Percentiles rank a stretch among this genome's conserved stretches.
Evolutionary conservation across 2,329 filamentous ascomycete species (phyloP).

Genomic region (Pseudocercospora macadamiae): DNA sequence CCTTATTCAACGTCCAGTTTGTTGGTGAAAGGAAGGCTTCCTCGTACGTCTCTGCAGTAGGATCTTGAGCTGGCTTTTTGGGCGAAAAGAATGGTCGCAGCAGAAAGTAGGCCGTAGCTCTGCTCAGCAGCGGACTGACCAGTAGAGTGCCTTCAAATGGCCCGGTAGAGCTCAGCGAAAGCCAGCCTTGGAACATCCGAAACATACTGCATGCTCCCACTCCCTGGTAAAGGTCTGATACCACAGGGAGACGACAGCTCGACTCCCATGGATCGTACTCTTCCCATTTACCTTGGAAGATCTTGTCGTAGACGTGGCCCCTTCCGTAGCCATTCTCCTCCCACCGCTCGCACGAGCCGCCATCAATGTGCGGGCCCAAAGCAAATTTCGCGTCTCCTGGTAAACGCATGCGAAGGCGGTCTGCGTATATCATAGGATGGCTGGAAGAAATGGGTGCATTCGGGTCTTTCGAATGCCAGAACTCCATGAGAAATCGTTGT

Average conservation of each 20-base stretch:
- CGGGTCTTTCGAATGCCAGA: slow-evolving; percentile 52
- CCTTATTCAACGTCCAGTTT: slow-evolving; percentile 64
- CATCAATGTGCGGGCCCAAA: slow-evolving; percentile 60
- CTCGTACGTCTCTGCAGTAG: slow-evolving; percentile 42
- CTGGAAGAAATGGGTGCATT: slow-evolving; percentile 47
- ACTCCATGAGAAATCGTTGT: slow-evolving; percentile 53
- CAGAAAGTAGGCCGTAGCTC: slow-evolving; percentile 78
- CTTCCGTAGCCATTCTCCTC: slow-evolving; percentile 63
- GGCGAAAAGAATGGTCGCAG: slow-evolving; percentile 81
- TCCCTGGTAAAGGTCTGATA: slow-evolving; percentile 77
- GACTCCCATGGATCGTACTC: slow-evolving; percentile 81
- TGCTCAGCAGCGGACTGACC: slow-evolving; percentile 76
- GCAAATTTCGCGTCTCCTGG: slow-evolving; percentile 57
- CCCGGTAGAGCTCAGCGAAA: slow-evolving; percentile 73
- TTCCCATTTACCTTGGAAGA: slow-evolving; percentile 79
- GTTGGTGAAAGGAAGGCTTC: slow-evolving; percentile 52
- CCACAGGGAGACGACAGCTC: slow-evolving; percentile 66
- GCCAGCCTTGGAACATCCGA: slow-evolving; percentile 88
- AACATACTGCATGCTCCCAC: slow-evolving; percentile 83
- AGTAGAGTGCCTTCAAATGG: slow-evolving; percentile 78
- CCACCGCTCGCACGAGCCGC: slow-evolving; percentile 56
- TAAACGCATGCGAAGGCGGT: slow-evolving; percentile 57
- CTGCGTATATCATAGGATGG: slow-evolving; percentile 53
- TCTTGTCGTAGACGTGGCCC: slow-evolving; percentile 69
- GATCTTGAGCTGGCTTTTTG: slow-evolving; percentile 42